These are phyloP conservation scores for Imleria badia DNA, from an alignment of 768 basidiomycete species.

Conservation along the genomic window DNA sequence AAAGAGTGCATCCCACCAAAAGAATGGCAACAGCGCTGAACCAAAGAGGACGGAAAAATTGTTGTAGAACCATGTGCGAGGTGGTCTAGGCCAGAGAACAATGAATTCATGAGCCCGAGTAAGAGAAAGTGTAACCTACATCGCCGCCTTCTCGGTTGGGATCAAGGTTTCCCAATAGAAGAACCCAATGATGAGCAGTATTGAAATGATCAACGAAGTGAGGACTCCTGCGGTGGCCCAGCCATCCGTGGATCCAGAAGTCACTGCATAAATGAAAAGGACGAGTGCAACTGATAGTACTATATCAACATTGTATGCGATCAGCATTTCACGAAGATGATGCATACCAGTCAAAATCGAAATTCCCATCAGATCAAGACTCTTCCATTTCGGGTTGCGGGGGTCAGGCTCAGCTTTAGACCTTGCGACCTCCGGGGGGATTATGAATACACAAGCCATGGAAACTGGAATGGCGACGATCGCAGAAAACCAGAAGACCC, in stretches of 20 bases:
- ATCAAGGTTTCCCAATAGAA: constrained; percentile 50
- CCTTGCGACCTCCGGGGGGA: constrained; percentile 28
- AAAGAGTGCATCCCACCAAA: constrained; percentile 42
- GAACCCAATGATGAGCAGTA: constrained; percentile 41
- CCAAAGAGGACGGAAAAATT: constrained; percentile 42
- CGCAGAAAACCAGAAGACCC: constrained; percentile 52
- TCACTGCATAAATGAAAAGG: constrained; percentile 44
- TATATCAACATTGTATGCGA: background rate
- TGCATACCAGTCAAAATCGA: constrained; percentile 36
- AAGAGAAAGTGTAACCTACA: constrained; percentile 31
- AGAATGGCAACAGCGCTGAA: constrained; percentile 38
- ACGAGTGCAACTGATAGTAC: constrained; percentile 33
- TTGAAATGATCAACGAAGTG: constrained; percentile 45
- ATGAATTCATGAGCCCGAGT: background rate
- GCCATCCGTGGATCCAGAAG: constrained; percentile 46
- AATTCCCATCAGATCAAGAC: constrained; percentile 41
- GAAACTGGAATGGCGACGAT: constrained; percentile 38
- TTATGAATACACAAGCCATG: constrained; percentile 31
- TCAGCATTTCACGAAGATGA: background rate
- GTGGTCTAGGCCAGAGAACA: constrained; percentile 31
- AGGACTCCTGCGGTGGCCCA: constrained; percentile 49
- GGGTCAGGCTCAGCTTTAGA: background rate
- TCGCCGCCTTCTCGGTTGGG: constrained; percentile 40
- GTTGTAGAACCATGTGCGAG: constrained; percentile 41
- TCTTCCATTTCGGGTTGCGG: constrained; percentile 22